phyloP scores from a whole-genome alignment of 2,329 filamentous ascomycete genomes.

The Nemania diffusa region DNA sequence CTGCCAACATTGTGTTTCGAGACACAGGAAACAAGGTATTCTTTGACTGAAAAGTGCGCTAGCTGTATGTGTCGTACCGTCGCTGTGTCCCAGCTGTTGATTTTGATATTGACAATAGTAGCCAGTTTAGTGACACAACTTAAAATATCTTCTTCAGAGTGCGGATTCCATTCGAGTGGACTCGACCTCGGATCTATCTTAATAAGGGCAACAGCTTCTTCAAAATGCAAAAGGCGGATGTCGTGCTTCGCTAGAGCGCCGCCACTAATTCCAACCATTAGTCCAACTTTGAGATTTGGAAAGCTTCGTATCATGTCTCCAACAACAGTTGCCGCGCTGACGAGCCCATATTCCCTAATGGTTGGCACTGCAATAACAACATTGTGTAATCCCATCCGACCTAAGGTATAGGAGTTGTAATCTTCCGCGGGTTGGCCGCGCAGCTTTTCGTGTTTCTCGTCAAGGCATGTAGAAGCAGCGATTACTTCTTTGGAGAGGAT shows the following conservation, averaged over 20 bases:
- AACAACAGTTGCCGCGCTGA: constrained; percentile 44
- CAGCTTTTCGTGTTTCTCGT: constrained; percentile 1
- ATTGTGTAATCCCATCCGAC: constrained; percentile 39
- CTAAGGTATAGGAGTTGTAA: constrained; percentile 28
- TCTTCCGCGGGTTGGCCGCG: not conserved
- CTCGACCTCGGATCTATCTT: no score
- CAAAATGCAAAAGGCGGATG: not conserved
- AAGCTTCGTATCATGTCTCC: constrained; percentile 48
- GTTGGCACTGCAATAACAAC: constrained; percentile 45
- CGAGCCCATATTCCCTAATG: constrained; percentile 42
- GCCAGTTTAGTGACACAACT: no score
- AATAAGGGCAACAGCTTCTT: not conserved
- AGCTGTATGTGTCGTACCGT: no score
- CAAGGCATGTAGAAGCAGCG: constrained; percentile 19
- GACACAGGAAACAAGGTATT: no score
- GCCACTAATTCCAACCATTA: constrained; percentile 52
- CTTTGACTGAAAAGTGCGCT: no score
- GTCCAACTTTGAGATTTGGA: constrained; percentile 44
- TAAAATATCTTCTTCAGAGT: no score
- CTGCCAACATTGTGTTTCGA: no score
- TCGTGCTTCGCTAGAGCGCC: constrained; percentile 48
- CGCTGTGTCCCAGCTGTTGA: no score
- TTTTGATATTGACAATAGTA: no score
- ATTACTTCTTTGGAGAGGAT: constrained; percentile 3
- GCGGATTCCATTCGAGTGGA: no score